phyloP scores from a whole-genome alignment of 1,139 yeast species.

The Pichia sp. region DNA sequence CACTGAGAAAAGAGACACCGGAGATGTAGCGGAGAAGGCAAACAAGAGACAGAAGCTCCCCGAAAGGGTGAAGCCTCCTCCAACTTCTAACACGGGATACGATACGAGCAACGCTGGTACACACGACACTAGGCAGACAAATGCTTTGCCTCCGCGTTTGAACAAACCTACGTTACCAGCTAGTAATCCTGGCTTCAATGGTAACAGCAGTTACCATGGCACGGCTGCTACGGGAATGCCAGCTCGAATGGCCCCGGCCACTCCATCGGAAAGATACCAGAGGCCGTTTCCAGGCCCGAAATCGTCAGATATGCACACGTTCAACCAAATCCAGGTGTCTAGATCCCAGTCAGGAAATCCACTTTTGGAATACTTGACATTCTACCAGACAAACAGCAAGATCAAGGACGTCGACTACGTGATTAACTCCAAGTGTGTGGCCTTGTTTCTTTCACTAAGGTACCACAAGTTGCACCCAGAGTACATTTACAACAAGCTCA shows the following conservation, averaged over 20 bases:
- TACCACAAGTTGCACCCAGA: slow-evolving; percentile 89
- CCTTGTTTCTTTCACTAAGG: slow-evolving; percentile 68
- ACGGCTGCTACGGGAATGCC: not conserved
- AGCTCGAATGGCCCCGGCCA: not conserved
- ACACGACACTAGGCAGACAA: too few relatives aligned
- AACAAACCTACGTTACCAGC: slow-evolving; percentile 3
- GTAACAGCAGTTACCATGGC: not conserved
- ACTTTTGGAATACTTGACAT: slow-evolving; percentile 43
- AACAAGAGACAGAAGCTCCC: slow-evolving; percentile 10
- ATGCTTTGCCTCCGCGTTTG: slow-evolving; percentile 7
- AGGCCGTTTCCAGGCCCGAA: not conserved
- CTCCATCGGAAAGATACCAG: not conserved
- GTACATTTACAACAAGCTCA: slow-evolving; percentile 69
- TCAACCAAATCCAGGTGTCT: slow-evolving; percentile 39
- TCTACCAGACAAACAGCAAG: slow-evolving; percentile 46
- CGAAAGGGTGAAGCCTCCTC: slow-evolving; percentile 6
- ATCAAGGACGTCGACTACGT: slow-evolving; percentile 60
- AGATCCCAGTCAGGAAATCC: slow-evolving; percentile 62
- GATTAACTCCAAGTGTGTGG: slow-evolving; percentile 61
- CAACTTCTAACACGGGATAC: not conserved
- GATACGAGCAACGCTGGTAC: not conserved
- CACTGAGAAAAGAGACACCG: slow-evolving; percentile 10
- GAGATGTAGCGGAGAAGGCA: not conserved
- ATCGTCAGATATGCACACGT: slow-evolving; percentile 21
- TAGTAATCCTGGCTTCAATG: not conserved